Conservation (phyloP, 2,329 filamentous ascomycete genomes). For the Aspergillus sp. region DNA sequence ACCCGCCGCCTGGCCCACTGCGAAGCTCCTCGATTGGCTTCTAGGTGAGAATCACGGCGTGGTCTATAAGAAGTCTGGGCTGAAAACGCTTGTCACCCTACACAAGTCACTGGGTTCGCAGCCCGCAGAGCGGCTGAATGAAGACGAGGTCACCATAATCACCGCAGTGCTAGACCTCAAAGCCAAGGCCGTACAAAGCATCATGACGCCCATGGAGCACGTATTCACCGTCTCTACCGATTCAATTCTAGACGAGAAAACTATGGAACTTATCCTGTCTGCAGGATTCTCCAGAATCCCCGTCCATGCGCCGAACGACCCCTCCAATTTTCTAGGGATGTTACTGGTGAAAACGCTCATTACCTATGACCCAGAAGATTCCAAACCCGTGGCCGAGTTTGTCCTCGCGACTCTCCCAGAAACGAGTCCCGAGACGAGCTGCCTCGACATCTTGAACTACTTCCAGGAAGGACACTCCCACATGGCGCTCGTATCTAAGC, state of each 20-base stretch:
- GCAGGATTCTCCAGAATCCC: constrained; percentile 96
- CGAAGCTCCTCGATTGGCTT: constrained; percentile 89
- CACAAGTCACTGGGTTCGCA: constrained; percentile 85
- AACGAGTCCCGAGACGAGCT: constrained; percentile 91
- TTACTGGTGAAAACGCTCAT: constrained; percentile 97
- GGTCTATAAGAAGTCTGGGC: constrained; percentile 93
- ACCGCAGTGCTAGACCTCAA: constrained; percentile 94
- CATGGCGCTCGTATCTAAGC: constrained; percentile 93
- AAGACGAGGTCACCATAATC: constrained; percentile 98
- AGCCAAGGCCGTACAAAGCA: constrained; percentile 88
- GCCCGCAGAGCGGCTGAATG: constrained; percentile 81
- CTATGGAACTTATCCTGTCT: constrained; percentile 89
- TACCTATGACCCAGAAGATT: constrained; percentile 95
- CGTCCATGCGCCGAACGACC: constrained; percentile 81
- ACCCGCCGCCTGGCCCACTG: constrained; percentile 89
- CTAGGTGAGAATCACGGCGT: constrained; percentile 94
- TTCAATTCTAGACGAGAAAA: constrained; percentile 85
- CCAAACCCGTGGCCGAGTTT: constrained; percentile 82
- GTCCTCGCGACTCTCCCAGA: constrained; percentile 91
- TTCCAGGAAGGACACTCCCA: constrained; percentile 99
- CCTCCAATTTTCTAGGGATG: constrained; percentile 92
- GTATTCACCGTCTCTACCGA: constrained; percentile 97
- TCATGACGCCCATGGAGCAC: constrained; percentile 98
- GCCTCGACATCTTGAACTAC: constrained; percentile 97
- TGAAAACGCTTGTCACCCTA: constrained; percentile 93